phyloP scores from a whole-genome alignment of 2,329 filamentous ascomycete genomes.

The Ophiocordyceps sinensis region DNA sequence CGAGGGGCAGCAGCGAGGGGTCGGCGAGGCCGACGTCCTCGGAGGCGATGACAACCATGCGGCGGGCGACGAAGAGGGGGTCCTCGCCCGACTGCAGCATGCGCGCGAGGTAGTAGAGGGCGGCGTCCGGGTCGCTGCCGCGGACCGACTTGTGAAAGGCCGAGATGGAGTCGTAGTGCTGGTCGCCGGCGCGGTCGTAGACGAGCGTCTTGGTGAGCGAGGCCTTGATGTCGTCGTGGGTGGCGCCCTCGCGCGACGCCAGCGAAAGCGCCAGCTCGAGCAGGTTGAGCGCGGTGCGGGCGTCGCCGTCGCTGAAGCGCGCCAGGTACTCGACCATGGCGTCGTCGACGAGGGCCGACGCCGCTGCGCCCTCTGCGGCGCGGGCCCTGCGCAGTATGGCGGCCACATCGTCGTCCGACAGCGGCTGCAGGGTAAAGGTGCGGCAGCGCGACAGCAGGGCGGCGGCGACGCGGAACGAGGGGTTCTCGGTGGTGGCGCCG shows the following conservation, averaged over 20 bases:
- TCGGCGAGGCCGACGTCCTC: slow-evolving; percentile 91
- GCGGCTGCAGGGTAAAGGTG: slow-evolving; percentile 71
- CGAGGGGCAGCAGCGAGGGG: slow-evolving; percentile 66
- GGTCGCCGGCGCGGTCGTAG: slow-evolving; percentile 87
- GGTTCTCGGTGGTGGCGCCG: slow-evolving; percentile 93
- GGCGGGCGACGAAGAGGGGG: slow-evolving; percentile 77
- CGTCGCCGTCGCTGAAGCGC: slow-evolving; percentile 81
- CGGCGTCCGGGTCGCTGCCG: slow-evolving; percentile 72
- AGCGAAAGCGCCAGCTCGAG: slow-evolving; percentile 79
- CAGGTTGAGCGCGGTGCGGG: slow-evolving; percentile 81
- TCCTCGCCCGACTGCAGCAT: slow-evolving; percentile 96
- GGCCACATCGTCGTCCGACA: slow-evolving; percentile 57
- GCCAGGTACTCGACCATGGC: slow-evolving; percentile 71
- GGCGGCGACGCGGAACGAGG: slow-evolving; percentile 81
- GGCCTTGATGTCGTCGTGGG: slow-evolving; percentile 63
- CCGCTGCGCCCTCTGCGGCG: slow-evolving; percentile 35
- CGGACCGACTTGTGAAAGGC: slow-evolving; percentile 94
- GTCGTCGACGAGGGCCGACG: slow-evolving; percentile 51
- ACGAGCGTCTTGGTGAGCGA: slow-evolving; percentile 83
- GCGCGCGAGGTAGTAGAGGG: slow-evolving; percentile 85
- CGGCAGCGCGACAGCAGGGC: slow-evolving; percentile 80
- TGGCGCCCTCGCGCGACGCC: slow-evolving; percentile 41
- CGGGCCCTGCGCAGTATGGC: slow-evolving; percentile 67
- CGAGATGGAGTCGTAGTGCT: slow-evolving; percentile 95
- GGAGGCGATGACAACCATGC: slow-evolving; percentile 87